Conservation (phyloP, 1,284 basidiomycete genomes). For the Marasmius fiardii region DNA sequence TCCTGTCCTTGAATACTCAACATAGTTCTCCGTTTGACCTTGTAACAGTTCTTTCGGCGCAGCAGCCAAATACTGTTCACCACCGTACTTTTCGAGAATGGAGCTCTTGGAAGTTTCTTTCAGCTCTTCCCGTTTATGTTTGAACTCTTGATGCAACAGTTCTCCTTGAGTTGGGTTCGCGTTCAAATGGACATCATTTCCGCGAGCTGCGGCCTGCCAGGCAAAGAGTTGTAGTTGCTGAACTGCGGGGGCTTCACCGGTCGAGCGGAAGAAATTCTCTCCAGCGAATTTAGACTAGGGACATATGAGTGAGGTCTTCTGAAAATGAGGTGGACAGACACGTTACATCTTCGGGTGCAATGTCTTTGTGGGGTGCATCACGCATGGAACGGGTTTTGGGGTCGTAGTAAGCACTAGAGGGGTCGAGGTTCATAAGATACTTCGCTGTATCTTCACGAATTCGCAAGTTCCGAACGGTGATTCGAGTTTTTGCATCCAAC, state of each 20-base stretch:
- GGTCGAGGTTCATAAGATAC: constrained; percentile 96
- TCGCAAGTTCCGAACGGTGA: constrained; percentile 96
- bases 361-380: constrained; percentile 82
- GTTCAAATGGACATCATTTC: constrained; percentile 94
- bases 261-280: constrained; percentile 91
- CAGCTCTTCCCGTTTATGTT: constrained; percentile 76
- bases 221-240: constrained; percentile 95
- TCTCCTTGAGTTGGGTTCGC: constrained; percentile 35
- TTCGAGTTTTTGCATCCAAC: constrained; percentile 95
- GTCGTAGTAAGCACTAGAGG: constrained; percentile 96
- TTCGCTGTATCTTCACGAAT: constrained; percentile 99
- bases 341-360: constrained; percentile 82
- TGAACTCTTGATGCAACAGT: constrained; percentile 27
- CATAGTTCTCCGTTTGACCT: constrained; percentile 96
- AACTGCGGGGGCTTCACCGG: constrained; percentile 89
- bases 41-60: constrained; percentile 86
- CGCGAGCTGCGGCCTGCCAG: constrained; percentile 92
- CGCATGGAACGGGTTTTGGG: constrained; percentile 99
- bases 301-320: constrained; percentile 14
- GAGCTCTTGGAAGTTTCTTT: constrained; percentile 86
- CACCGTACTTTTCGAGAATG: constrained; percentile 90
- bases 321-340: constrained; percentile 5
- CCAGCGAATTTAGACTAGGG: constrained; percentile 85
- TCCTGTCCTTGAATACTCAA: constrained; percentile 94
- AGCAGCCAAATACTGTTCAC: constrained; percentile 87